These are phyloP conservation scores for Verticillium nubilum DNA, from an alignment of 2,329 filamentous ascomycete genomes.

Conservation along the genomic window DNA sequence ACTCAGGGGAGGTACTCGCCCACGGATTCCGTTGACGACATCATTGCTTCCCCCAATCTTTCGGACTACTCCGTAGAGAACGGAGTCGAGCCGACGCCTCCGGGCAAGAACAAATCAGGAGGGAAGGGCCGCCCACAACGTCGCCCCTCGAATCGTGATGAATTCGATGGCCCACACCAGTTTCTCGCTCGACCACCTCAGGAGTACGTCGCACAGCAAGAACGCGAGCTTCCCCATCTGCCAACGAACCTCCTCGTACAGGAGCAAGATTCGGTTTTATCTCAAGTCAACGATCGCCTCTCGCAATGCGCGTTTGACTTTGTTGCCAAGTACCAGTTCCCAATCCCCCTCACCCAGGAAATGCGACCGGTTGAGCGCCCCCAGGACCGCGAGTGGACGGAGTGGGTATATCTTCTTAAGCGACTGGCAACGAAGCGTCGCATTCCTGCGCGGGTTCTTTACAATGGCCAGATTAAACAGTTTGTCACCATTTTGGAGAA, in stretches of 20 bases:
- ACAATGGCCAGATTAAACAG: conserved; percentile 88
- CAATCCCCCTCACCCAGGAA: conserved; percentile 76
- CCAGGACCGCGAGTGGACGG: conserved; percentile 81
- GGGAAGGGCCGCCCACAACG: conserved; percentile 53
- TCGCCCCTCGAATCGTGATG: conserved; percentile 75
- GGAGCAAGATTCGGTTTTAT: conserved; percentile 78
- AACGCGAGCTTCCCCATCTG: conserved; percentile 74
- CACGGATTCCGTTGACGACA: conserved; percentile 53
- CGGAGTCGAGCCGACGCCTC: conserved; percentile 31
- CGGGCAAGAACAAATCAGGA: conserved; percentile 38
- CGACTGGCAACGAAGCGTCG: conserved; percentile 79
- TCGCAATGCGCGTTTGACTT: conserved; percentile 87
- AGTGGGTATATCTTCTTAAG: conserved; percentile 87
- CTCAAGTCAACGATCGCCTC: conserved; percentile 76
- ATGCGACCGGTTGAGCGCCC: conserved; percentile 71
- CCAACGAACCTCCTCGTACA: conserved; percentile 77
- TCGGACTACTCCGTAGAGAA: conserved; percentile 58
- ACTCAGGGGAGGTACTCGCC: conserved; percentile 47
- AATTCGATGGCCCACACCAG: conserved; percentile 85
- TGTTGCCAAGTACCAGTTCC: conserved; percentile 86
- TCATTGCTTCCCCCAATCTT: conserved; percentile 50
- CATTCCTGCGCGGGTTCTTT: conserved; percentile 77
- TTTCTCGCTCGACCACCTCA: conserved; percentile 68
- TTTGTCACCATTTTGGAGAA: conserved; percentile 85
- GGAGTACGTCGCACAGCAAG: conserved; percentile 68